phyloP scores from a whole-genome alignment of 352 stramenopile genomes.

The Phytophthora parvispora region DNA sequence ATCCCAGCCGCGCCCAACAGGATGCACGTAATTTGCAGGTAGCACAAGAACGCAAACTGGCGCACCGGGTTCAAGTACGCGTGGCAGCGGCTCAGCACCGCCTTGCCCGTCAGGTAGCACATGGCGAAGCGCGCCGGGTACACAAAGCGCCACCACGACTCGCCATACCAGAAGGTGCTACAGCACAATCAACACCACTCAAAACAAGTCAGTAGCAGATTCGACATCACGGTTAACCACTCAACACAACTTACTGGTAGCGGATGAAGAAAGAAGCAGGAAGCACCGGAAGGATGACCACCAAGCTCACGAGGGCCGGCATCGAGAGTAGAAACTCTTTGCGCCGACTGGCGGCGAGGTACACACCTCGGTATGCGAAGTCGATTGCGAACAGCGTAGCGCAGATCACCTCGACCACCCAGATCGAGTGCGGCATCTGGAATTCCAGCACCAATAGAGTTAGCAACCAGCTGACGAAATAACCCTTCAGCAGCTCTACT shows the following conservation, averaged over 20 bases:
- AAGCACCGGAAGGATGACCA: slow-evolving; percentile 81
- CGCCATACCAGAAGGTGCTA: slow-evolving; percentile 85
- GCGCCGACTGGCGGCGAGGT: slow-evolving; percentile 68
- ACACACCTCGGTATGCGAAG: slow-evolving; percentile 79
- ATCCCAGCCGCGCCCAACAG: slow-evolving; percentile 80
- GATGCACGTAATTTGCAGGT: slow-evolving; percentile 86
- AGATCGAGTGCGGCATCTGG: slow-evolving; percentile 77
- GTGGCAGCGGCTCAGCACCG: slow-evolving; percentile 85
- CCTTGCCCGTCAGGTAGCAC: slow-evolving; percentile 81
- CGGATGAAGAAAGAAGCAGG: slow-evolving; percentile 78
- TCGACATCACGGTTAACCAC: slow-evolving; percentile 1
- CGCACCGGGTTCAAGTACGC: slow-evolving; percentile 80
- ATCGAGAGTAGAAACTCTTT: slow-evolving; percentile 76
- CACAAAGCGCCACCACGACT: slow-evolving; percentile 83
- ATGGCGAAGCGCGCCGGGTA: slow-evolving; percentile 89
- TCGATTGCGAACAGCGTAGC: slow-evolving; percentile 72
- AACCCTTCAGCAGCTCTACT: neutral
- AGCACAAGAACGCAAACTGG: slow-evolving; percentile 86
- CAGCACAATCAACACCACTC: too few relatives aligned
- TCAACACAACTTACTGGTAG: slow-evolving; percentile 66
- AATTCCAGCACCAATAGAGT: slow-evolving; percentile 14
- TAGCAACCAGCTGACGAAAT: neutral
- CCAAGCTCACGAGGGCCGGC: slow-evolving; percentile 58
- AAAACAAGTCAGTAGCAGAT: too few relatives aligned
- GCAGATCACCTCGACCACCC: slow-evolving; percentile 75